Conservation (phyloP, 768 basidiomycete species). For the Pleurotus salmoneostramineus region DNA sequence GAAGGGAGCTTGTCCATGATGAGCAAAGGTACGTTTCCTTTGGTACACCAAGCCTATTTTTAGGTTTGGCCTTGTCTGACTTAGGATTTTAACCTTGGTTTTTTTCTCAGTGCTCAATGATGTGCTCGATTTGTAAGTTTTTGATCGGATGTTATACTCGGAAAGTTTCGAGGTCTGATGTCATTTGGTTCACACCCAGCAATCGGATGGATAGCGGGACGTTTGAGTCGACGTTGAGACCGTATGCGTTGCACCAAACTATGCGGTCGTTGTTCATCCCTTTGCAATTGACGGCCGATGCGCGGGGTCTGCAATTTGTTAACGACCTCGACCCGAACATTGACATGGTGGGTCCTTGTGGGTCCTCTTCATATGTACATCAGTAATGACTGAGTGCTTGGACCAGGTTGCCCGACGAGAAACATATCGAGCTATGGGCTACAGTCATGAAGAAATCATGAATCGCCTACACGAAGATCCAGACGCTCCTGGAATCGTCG, state of each 20-base stretch:
- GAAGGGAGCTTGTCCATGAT: conserved; percentile 69
- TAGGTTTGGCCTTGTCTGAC: neutral
- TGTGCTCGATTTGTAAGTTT: conserved; percentile 52
- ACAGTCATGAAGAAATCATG: conserved; percentile 23
- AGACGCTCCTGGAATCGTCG: conserved; percentile 45
- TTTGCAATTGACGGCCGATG: conserved; percentile 50
- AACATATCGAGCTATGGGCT: conserved; percentile 40
- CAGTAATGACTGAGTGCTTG: neutral
- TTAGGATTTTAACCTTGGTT: neutral
- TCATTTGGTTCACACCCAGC: conserved; percentile 19
- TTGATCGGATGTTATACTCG: neutral
- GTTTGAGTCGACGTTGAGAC: conserved; percentile 54
- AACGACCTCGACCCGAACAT: conserved; percentile 53
- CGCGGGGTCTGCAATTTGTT: conserved; percentile 52
- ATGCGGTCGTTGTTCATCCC: conserved; percentile 57
- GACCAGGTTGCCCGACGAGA: conserved; percentile 42
- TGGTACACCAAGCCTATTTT: neutral
- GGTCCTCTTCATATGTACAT: neutral
- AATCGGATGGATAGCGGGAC: conserved; percentile 70
- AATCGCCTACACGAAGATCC: conserved; percentile 22
- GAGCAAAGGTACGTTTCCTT: conserved; percentile 49
- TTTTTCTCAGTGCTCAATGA: conserved; percentile 50
- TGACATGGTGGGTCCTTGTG: conserved; percentile 33
- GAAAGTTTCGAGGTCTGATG: neutral
- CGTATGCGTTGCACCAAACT: conserved; percentile 60